These are phyloP conservation scores for Termitomyces sp. DNA, from an alignment of 768 basidiomycete genomes.

Conservation along the genomic window DNA sequence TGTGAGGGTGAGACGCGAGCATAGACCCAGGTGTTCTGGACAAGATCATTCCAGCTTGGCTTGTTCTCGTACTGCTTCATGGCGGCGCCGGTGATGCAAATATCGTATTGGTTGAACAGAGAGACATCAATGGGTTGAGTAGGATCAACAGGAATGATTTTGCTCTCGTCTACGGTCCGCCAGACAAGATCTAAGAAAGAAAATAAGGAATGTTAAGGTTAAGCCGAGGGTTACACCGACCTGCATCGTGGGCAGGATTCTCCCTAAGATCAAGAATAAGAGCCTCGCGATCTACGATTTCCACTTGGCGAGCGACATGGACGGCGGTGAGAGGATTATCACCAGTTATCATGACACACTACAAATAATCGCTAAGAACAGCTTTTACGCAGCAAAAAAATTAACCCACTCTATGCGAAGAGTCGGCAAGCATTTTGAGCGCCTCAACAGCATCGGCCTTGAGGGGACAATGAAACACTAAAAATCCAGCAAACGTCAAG, in stretches of 20 bases:
- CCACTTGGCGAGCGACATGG: conserved; percentile 93
- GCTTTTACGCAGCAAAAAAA: not conserved
- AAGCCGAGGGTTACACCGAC: conserved; percentile 32
- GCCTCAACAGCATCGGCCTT: conserved; percentile 89
- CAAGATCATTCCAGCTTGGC: conserved; percentile 72
- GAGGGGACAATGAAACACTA: conserved; percentile 98
- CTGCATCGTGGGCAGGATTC: conserved; percentile 61
- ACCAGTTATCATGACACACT: conserved; percentile 99
- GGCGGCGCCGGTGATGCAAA: conserved; percentile 93
- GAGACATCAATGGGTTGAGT: conserved; percentile 67
- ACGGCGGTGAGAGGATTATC: conserved; percentile 97
- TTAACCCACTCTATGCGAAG: conserved; percentile 86
- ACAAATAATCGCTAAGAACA: conserved; percentile 5
- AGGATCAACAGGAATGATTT: conserved; percentile 82
- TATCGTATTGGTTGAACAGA: conserved; percentile 85
- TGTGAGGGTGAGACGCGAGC: conserved; percentile 95
- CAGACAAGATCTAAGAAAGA: conserved; percentile 68
- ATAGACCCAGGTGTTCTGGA: conserved; percentile 97
- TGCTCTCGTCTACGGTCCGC: conserved; percentile 91
- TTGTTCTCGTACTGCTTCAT: conserved; percentile 78
- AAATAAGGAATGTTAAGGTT: not conserved
- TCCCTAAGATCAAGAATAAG: conserved; percentile 90
- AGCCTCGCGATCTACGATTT: conserved; percentile 93
- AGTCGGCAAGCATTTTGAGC: conserved; percentile 91
- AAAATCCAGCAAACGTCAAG: conserved; percentile 87